phyloP scores from a whole-genome alignment of 2,329 filamentous ascomycete genomes.

The Teratosphaeriaceae sp. region DNA sequence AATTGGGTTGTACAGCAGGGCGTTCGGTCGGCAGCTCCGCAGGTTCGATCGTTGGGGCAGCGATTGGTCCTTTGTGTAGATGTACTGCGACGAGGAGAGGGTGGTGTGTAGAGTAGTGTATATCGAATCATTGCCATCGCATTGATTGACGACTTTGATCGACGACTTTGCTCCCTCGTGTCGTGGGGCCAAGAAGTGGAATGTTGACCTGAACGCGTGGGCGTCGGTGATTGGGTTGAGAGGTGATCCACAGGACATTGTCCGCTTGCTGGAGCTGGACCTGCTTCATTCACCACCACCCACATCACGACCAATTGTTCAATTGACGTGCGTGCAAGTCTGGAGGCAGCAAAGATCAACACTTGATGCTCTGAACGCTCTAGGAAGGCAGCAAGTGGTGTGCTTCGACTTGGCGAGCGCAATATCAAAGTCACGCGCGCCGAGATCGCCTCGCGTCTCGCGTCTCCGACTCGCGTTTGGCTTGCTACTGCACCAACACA shows the following conservation, averaged over 20 bases:
- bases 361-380: no score
- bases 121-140: no score
- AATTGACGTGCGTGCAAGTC: no score
- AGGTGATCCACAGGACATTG: background rate
- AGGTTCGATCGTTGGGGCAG: no score
- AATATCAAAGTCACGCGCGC: no score
- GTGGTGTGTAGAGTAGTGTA: background rate
- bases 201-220: background rate
- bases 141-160: no score
- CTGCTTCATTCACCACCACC: background rate
- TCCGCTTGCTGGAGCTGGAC: background rate
- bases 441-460: no score
- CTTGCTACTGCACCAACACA: background rate
- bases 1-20: slow-evolving; percentile 3
- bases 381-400: background rate
- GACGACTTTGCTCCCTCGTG: background rate
- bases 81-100: background rate
- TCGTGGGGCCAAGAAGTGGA: background rate
- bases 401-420: slow-evolving; percentile 1
- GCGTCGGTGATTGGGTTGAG: background rate
- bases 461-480: slow-evolving; percentile 4
- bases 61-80: background rate
- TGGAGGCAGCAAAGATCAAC: no score
- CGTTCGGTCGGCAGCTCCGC: background rate
- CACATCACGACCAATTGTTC: background rate